Base-by-base conservation (phyloP, 495 filamentous ascomycete species). In the Penicilliopsis zonata region DNA sequence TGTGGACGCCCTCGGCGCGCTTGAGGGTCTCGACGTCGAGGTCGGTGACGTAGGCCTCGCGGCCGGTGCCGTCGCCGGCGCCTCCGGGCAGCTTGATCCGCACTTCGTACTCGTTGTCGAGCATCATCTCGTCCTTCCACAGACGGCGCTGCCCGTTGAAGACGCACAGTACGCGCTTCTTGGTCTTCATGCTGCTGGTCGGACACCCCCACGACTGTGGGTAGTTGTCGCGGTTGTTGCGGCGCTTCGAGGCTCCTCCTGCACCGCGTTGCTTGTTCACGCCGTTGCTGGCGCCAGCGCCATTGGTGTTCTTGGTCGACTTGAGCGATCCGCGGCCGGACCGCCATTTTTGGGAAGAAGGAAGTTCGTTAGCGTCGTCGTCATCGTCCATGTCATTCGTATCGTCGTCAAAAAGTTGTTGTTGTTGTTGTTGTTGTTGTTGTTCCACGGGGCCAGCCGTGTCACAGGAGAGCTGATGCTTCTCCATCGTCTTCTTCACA, bases 91-190 rank as follows among this genome's bases (percentile, higher is more conserved):
- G 74, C 55, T 70, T 74, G 49, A 94, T 58, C 43, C 86, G 85
- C 31, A 96, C 86, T 57, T 99, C 92, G 43, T 86, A 90, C 43
- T 94, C 85, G 15, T 80, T 82, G 45, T 85, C 82, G 24, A 99
- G 78, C 86, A 94, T 90, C 90, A 96, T 94, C 64, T 96, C 92
- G 52, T 99, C 92, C 63, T 95, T 95, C 70, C 81, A 88, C 37
- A 99, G 68, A 5, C 87, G 74, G 33, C 87, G 72, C 9, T 69
- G 72, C 2, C 92, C 92, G 46, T 96, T 86, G 41, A 92, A 99
- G 12, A 94, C 85, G 42, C 83, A 82, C 36, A 96, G 61, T 9
- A 93, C 86, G 13, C 92, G 81, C 76, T 95, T 94, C 72, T 90
- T 95, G 65, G 87, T 92, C 50, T 82, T 88, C 81, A 96, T 94